Evolutionary conservation across 2,329 filamentous ascomycete genomes (phyloP), one percentile per base, ranked within the genome.

Genomic region (Claviceps monticola): DNA sequence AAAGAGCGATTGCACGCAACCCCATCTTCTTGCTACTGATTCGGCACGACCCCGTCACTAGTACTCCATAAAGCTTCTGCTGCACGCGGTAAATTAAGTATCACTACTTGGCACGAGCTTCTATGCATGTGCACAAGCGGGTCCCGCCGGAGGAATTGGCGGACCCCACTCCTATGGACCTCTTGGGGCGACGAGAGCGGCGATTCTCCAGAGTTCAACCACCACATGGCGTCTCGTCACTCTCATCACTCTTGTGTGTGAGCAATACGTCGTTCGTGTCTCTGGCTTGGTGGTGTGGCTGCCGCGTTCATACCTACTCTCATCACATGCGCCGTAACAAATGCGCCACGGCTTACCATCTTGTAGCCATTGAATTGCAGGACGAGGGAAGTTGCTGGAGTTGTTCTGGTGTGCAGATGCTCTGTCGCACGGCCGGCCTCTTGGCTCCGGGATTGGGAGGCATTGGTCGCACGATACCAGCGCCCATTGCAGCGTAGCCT

Each of bases 101-200:
- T 21, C 50, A 14, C 42, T 54, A 52, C 50, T 14, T 36, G 29
- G 11, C 43, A 38, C 26, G 23, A 8, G 13, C 45, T 37, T 46
- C n/a, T 46, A 19, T 44, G 42, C 42, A 50, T 46, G 42, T 51
- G 19, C 11, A 23, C 16, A 41, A 51, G 49, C 45, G 53, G 50
- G 29, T 43, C 43, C 29, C 21, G 14, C 50, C 53, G 48, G 48
- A 52, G 44, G 47, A 34, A 50, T 48, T 49, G 21, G 9, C 5
- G n/a, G 52, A 29, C 26, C 29, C 52, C 52, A 48, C 50, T 46
- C 29, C 50, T 51, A 7, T 41, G 46, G 44, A 51, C 38, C 29
- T 34, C 29, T 34, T 34, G 29, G 29, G 29, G 29, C 46, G 42
- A 51, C 46, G 49, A 54, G 52, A 51, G 52, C 52, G 49, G 52